phyloP scores from a whole-genome alignment of 2,329 filamentous ascomycete genomes.

The Colletotrichum musae region DNA sequence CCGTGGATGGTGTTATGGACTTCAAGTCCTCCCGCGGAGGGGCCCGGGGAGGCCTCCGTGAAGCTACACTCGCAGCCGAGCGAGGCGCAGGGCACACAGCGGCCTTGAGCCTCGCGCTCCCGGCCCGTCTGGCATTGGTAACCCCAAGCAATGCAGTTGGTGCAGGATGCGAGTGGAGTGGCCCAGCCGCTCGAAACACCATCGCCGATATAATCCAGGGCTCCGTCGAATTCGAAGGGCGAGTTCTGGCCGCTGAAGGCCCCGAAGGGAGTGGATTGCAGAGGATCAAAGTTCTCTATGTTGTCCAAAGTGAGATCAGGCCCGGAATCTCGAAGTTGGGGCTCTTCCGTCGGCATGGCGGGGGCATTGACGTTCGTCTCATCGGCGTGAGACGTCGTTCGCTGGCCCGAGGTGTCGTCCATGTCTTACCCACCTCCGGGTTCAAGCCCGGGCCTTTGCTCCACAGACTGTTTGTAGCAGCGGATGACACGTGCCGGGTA shows the following conservation, averaged over 20 bases:
- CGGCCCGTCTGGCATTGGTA: conserved; percentile 25
- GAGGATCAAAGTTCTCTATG: conserved; percentile 1
- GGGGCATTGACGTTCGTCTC: not conserved
- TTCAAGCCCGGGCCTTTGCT: not conserved
- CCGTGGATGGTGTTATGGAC: conserved; percentile 10
- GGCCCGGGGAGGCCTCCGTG: not conserved
- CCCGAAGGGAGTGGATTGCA: conserved; percentile 5
- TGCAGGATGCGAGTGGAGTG: conserved; percentile 14
- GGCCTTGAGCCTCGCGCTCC: conserved; percentile 17
- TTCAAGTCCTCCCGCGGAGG: not conserved
- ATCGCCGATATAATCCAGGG: conserved; percentile 13
- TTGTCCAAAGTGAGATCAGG: not conserved
- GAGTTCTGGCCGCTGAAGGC: conserved; percentile 28
- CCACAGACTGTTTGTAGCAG: not conserved
- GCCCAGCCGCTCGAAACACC: conserved; percentile 10
- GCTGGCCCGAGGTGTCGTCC: not conserved
- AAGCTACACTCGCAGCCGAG: conserved; percentile 33
- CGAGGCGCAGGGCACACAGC: conserved; percentile 28
- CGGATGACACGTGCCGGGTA: not conserved
- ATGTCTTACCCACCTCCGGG: not conserved
- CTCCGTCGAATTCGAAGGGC: conserved; percentile 18
- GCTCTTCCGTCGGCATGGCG: not conserved
- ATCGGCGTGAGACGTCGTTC: not conserved
- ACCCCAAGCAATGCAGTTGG: conserved; percentile 36
- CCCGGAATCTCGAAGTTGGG: not conserved